These are phyloP conservation scores for Herpetospermum pedunculosum DNA, from an alignment of 306 rosid genomes.

Conservation along the genomic window DNA sequence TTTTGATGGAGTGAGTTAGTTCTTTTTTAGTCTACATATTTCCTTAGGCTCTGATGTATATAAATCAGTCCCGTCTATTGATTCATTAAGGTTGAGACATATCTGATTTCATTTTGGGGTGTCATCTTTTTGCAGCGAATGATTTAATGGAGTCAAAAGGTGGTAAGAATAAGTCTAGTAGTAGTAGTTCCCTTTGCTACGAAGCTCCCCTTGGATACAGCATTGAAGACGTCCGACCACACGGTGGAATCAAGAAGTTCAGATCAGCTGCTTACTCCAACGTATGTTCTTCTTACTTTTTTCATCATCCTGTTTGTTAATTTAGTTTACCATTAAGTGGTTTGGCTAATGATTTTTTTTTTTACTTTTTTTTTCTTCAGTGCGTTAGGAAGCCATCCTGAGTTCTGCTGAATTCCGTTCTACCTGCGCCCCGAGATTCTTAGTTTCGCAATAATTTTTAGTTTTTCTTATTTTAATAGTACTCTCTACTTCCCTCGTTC, in stretches of 20 bases:
- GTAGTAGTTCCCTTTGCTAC: slow-evolving; percentile 68
- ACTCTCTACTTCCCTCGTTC: slow-evolving; percentile 9
- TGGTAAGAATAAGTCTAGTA: slow-evolving; percentile 81
- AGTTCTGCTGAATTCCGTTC: slow-evolving; percentile 16
- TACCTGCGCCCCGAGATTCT: slow-evolving; percentile 23
- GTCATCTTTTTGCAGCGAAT: slow-evolving; percentile 27
- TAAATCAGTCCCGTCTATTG: not conserved
- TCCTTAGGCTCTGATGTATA: not conserved
- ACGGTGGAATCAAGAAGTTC: slow-evolving; percentile 98
- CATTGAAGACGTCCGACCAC: slow-evolving; percentile 93
- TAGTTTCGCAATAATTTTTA: slow-evolving; percentile 12
- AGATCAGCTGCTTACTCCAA: slow-evolving; percentile 98
- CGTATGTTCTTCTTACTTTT: slow-evolving; percentile 30
- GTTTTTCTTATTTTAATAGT: slow-evolving; percentile 5
- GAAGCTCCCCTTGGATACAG: slow-evolving; percentile 95
- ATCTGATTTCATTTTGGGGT: not conserved
- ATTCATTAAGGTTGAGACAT: not conserved
- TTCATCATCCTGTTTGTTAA: not conserved
- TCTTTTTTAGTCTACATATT: not conserved
- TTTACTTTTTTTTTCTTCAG: slow-evolving; percentile 34
- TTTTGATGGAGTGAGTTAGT: not conserved
- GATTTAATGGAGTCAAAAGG: slow-evolving; percentile 92
- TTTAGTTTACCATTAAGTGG: not conserved
- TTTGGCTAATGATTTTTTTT: not conserved
- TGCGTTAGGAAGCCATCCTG: slow-evolving; percentile 95